Conservation (phyloP, 768 basidiomycete species). For the Tulasnella sp. region DNA sequence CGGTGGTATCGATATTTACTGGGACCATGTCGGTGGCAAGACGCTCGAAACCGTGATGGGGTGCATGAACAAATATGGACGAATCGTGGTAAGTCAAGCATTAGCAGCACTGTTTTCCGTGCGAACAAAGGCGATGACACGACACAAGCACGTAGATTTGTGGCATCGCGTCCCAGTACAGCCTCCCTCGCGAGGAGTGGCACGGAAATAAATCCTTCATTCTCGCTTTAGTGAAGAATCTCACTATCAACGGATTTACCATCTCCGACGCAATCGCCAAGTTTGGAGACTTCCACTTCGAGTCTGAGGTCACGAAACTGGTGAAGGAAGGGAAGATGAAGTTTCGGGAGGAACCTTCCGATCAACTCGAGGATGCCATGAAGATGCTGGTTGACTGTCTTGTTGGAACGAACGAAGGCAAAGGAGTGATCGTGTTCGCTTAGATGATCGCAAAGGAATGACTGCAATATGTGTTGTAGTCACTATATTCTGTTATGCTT, state of each 20-base stretch:
- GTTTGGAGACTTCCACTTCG: conserved; percentile 34
- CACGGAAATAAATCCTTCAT: conserved; percentile 35
- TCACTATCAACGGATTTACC: conserved; percentile 33
- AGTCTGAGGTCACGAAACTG: conserved; percentile 37
- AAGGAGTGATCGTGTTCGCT: neutral
- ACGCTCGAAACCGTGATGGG: conserved; percentile 41
- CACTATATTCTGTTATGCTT: too few relatives aligned
- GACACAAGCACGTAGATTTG: conserved; percentile 2
- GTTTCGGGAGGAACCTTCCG: neutral
- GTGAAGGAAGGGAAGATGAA: conserved; percentile 38
- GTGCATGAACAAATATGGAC: conserved; percentile 39
- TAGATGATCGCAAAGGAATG: neutral
- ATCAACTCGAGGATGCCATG: neutral
- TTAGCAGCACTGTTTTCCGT: neutral
- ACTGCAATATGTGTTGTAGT: neutral
- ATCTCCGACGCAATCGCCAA: conserved; percentile 28
- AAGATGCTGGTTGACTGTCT: neutral
- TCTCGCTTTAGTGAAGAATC: neutral
- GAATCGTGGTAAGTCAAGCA: conserved; percentile 38
- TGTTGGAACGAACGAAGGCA: neutral
- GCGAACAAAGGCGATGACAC: neutral
- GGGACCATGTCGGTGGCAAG: conserved; percentile 43
- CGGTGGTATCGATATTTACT: conserved; percentile 60
- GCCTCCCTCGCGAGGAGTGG: conserved; percentile 31
- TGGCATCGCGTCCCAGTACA: conserved; percentile 38